A percentile compares a stretch with the other conserved stretches of the same genome.
These are phyloP conservation scores for Rhododendron ovatum DNA, from an alignment of 148 eudicot species.

Conservation along the genomic window DNA sequence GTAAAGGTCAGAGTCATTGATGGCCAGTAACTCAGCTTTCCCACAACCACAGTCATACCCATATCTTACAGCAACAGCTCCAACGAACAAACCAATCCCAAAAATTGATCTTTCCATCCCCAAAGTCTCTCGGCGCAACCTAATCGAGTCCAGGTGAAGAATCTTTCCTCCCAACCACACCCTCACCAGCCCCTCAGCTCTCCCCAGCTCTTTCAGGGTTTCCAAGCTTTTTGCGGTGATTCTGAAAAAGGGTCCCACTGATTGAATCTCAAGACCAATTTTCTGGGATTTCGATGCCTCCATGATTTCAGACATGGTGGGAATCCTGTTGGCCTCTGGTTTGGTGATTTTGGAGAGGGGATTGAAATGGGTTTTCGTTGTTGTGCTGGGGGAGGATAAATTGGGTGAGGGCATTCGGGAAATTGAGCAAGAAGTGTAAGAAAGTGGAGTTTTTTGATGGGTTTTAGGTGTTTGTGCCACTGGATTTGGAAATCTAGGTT, in stretches of 20 bases:
- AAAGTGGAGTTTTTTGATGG: background rate
- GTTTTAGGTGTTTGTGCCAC: background rate
- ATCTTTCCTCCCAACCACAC: slow-evolving; percentile 70
- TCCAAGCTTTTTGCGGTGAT: slow-evolving; percentile 64
- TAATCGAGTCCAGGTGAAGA: slow-evolving; percentile 82
- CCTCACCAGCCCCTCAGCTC: slow-evolving; percentile 78
- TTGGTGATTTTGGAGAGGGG: background rate
- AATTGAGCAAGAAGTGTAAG: background rate
- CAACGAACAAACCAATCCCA: slow-evolving; percentile 85
- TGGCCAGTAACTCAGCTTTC: slow-evolving; percentile 85
- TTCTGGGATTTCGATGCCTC: slow-evolving; percentile 53
- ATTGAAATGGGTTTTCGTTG: slow-evolving; percentile 13
- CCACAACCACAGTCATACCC: slow-evolving; percentile 78
- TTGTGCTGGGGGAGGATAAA: slow-evolving; percentile 9
- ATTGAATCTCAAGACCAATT: slow-evolving; percentile 58
- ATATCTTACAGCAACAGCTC: slow-evolving; percentile 77
- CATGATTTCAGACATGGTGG: slow-evolving; percentile 55
- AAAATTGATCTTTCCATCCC: slow-evolving; percentile 76
- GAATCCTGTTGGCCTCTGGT: slow-evolving; percentile 2
- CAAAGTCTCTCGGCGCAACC: slow-evolving; percentile 56
- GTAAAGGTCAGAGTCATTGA: slow-evolving; percentile 82
- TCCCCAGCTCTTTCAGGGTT: slow-evolving; percentile 55
- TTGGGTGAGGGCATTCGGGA: background rate
- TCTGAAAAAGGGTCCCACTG: slow-evolving; percentile 81
- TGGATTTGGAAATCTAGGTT: background rate